A percentile compares a stretch with the other conserved stretches of the same genome.
Conservation (phyloP, 2,329 filamentous ascomycete genomes). For the Colletotrichum sojae region DNA sequence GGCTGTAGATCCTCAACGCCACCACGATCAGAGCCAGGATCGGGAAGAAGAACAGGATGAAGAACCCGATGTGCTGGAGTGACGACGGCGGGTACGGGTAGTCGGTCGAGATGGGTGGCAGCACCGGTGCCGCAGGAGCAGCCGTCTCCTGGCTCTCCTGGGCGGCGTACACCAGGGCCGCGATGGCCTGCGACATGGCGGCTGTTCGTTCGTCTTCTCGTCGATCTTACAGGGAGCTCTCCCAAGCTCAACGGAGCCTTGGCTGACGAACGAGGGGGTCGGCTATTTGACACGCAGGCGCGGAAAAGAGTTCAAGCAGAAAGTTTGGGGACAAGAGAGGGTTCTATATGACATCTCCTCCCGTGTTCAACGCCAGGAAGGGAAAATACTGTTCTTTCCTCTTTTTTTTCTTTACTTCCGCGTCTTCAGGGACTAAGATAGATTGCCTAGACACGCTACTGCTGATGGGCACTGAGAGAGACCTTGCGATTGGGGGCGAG, state of each 20-base stretch:
- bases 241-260: conserved; percentile 24
- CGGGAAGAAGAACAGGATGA: conserved; percentile 35
- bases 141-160: conserved; percentile 12
- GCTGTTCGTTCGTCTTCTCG: background rate
- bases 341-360: conserved; percentile 21
- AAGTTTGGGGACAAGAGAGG: background rate
- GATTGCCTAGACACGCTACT: conserved; percentile 1
- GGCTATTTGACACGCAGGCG: background rate
- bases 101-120: conserved; percentile 30
- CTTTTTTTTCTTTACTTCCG: background rate
- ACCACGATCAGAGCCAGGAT: conserved; percentile 23
- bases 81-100: conserved; percentile 32
- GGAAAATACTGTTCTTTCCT: background rate
- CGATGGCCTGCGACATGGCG: conserved; percentile 31
- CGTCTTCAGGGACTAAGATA: background rate
- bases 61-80: conserved; percentile 29
- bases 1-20: conserved; percentile 30
- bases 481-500: background rate
- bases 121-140: background rate
- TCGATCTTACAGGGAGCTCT: background rate
- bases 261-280: background rate
- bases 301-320: conserved; percentile 14
- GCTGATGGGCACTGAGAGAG: background rate
- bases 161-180: conserved; percentile 33
- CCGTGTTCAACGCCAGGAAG: background rate